These are phyloP conservation scores for Trametes villosa DNA, from an alignment of 768 basidiomycete species.

Conservation along the genomic window DNA sequence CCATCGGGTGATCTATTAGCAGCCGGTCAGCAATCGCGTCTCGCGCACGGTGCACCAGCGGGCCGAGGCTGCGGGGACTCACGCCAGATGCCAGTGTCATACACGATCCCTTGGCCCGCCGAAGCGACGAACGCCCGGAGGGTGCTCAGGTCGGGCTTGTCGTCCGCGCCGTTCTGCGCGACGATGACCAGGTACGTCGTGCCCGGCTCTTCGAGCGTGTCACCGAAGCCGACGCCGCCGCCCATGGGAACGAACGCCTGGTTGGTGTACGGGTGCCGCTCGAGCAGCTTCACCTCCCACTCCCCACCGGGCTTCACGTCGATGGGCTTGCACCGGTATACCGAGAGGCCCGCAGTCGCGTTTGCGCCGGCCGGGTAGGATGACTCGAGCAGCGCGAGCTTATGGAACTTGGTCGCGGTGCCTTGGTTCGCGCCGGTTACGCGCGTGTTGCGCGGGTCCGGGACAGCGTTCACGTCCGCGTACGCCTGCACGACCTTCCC, in stretches of 20 bases:
- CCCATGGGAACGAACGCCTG: slow-evolving; percentile 98
- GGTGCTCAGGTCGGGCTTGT: slow-evolving; percentile 74
- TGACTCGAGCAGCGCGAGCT: slow-evolving; percentile 71
- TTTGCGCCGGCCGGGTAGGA: slow-evolving; percentile 62
- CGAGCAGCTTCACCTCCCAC: slow-evolving; percentile 72
- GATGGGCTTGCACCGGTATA: slow-evolving; percentile 81
- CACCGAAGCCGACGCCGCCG: slow-evolving; percentile 45
- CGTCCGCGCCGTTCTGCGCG: slow-evolving; percentile 75
- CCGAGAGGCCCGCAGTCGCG: slow-evolving; percentile 74
- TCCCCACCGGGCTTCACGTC: slow-evolving; percentile 48
- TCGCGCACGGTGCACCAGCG: neutral
- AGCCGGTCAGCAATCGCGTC: neutral
- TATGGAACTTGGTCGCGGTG: slow-evolving; percentile 92
- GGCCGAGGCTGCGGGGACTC: slow-evolving; percentile 42
- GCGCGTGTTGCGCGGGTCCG: slow-evolving; percentile 61
- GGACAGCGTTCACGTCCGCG: slow-evolving; percentile 63
- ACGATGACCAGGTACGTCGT: slow-evolving; percentile 83
- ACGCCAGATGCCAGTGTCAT: slow-evolving; percentile 90
- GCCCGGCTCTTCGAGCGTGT: slow-evolving; percentile 52
- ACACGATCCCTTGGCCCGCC: slow-evolving; percentile 83
- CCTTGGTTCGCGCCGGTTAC: slow-evolving; percentile 87
- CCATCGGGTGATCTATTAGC: slow-evolving; percentile 86
- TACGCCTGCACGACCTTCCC: slow-evolving; percentile 94
- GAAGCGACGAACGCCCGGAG: slow-evolving; percentile 83
- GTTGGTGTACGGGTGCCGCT: slow-evolving; percentile 87